Conservation (phyloP, 2,329 filamentous ascomycete genomes). For the Microcyclospora pomicola region DNA sequence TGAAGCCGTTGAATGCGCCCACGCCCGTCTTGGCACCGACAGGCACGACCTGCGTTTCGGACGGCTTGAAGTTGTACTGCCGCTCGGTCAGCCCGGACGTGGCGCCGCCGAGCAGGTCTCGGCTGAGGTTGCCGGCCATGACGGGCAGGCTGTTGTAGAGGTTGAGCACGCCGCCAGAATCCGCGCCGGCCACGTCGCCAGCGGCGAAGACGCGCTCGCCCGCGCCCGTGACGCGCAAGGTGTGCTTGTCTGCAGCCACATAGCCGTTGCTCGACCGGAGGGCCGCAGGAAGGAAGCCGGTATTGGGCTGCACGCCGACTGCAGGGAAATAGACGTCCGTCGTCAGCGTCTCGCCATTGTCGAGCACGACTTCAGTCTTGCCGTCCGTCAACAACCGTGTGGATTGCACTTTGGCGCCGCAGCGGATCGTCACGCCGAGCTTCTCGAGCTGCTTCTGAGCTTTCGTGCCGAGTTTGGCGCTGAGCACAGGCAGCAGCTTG, state of each 20-base stretch:
- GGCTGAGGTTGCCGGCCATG: slow-evolving; percentile 31
- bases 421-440: slow-evolving; percentile 29
- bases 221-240: slow-evolving; percentile 32
- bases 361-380: slow-evolving; percentile 30
- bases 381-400: slow-evolving; percentile 22
- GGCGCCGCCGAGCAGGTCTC: slow-evolving; percentile 28
- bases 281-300: slow-evolving; percentile 34
- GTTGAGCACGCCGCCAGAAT: slow-evolving; percentile 29
- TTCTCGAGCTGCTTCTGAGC: slow-evolving; percentile 34
- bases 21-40: slow-evolving; percentile 21
- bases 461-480: slow-evolving; percentile 25
- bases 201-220: slow-evolving; percentile 34
- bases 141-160: slow-evolving; percentile 28
- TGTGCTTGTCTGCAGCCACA: slow-evolving; percentile 34
- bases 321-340: slow-evolving; percentile 42
- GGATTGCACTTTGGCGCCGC: slow-evolving; percentile 14
- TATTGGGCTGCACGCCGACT: slow-evolving; percentile 39
- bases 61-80: slow-evolving; percentile 15
- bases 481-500: slow-evolving; percentile 29
- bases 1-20: slow-evolving; percentile 22
- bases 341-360: slow-evolving; percentile 33
- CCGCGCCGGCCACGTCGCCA: slow-evolving; percentile 34
- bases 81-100: slow-evolving; percentile 14
- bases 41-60: slow-evolving; percentile 21
- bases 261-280: slow-evolving; percentile 32